These are phyloP conservation scores for Ordospora colligata DNA, from an alignment of 371 early-diverging fungal genomes.

Conservation along the genomic window DNA sequence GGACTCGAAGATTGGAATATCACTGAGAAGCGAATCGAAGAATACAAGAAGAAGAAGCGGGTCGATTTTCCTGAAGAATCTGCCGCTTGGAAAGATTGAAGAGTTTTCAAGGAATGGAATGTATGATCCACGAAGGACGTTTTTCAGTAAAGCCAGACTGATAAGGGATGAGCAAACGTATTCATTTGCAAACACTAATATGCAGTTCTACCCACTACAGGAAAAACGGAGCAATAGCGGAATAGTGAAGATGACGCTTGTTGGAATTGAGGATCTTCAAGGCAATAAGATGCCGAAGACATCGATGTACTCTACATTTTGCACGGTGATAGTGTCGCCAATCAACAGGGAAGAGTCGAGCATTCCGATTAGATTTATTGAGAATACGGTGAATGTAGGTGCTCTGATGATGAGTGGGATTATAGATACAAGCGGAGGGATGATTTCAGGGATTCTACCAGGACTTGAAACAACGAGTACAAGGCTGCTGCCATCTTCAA, in stretches of 20 bases:
- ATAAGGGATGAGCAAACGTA: slow-evolving; percentile 30
- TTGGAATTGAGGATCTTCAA: slow-evolving; percentile 54
- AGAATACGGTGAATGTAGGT: slow-evolving; percentile 22
- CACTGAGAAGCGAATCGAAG: not conserved
- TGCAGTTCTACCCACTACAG: slow-evolving; percentile 27
- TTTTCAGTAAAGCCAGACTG: slow-evolving; percentile 15
- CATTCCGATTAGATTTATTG: slow-evolving; percentile 8
- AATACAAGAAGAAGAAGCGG: slow-evolving; percentile 19
- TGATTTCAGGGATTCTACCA: not conserved
- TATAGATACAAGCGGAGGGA: slow-evolving; percentile 16
- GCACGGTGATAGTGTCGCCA: slow-evolving; percentile 35
- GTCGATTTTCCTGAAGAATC: slow-evolving; percentile 39
- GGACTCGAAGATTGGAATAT: slow-evolving; percentile 38
- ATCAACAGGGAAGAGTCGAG: slow-evolving; percentile 4
- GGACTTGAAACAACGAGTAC: not conserved
- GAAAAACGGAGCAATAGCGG: slow-evolving; percentile 30
- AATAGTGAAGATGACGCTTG: slow-evolving; percentile 51
- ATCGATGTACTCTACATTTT: slow-evolving; percentile 46
- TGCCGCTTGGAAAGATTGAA: slow-evolving; percentile 1
- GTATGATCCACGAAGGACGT: slow-evolving; percentile 1
- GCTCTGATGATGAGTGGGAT: slow-evolving; percentile 28
- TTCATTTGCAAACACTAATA: slow-evolving; percentile 5
- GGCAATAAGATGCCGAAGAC: slow-evolving; percentile 5
- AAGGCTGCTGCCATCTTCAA: slow-evolving; percentile 6
- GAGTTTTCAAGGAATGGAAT: slow-evolving; percentile 2